Evolutionary conservation across 176 grass and related monocot species (phyloP), one percentile per base, ranked within the genome.

Genomic region (Tillandsia leiboldiana): DNA sequence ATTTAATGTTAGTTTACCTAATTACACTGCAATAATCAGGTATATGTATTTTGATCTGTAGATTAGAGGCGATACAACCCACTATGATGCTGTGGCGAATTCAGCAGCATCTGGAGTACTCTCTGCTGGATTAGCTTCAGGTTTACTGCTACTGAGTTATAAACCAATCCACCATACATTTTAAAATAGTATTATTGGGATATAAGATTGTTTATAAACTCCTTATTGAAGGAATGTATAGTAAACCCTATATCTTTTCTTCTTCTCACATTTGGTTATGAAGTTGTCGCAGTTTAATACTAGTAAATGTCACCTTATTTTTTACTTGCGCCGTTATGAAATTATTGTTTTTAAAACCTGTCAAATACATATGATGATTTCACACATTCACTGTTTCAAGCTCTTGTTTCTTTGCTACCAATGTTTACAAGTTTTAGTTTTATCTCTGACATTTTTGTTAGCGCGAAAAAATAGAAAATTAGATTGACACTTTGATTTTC

Each of bases 21-120:
- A 10, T 64, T 63, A 9, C 20, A 14, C 23, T 50, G n/a, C 28
- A 22, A 15, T n/a, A 26, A 2, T 12, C 2, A 33, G 4, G 51
- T 79, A 13, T 24, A 26, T 63, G 29, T 75, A 68, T 52, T 11
- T 72, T 67, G 12, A 18, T 48, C 22, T 88, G 79, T 72, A 99
- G 89, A 87, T 99, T 79, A 86, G 94, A 93, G 90, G 94, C 73
- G 94, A 99, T 65, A 93, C 94, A 69, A 88, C 84, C 49, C 94
- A 99, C 42, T 93, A 99, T 78, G 94, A 99, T 84, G 94, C 94
- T 63, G 94, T 93, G 71, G 89, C 87, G 77, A 99, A 99, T 77
- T 90, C 94, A 48, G 89, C 84, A 24, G 90, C 94, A 48, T 99
- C 94, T 73, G 94, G 87, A 63, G 94, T 93, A 68, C 87, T 99